Conservation (phyloP, 2,329 filamentous ascomycete genomes). For the Tolypocladium sp. region DNA sequence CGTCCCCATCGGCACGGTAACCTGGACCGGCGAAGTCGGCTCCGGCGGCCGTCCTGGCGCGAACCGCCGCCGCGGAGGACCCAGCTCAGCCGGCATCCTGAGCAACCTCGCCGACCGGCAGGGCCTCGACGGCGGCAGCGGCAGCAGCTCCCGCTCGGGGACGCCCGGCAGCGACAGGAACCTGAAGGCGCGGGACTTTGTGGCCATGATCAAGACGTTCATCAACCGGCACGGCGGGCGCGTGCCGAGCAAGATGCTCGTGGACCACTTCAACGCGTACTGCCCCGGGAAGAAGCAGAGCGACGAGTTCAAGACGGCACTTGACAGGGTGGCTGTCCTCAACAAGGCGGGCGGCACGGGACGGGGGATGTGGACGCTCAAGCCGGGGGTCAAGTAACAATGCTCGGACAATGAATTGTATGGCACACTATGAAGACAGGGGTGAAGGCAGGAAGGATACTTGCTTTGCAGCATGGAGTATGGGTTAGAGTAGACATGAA, state of each 20-base stretch:
- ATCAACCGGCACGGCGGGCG: constrained; percentile 68
- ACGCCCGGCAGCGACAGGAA: constrained; percentile 30
- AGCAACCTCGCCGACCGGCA: constrained; percentile 50
- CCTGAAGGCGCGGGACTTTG: constrained; percentile 52
- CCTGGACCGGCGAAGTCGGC: constrained; percentile 85
- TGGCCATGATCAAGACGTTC: constrained; percentile 67
- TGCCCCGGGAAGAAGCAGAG: constrained; percentile 58
- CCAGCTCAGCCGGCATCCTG: constrained; percentile 45
- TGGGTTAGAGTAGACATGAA: neutral
- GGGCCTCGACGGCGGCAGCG: constrained; percentile 33
- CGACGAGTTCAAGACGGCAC: constrained; percentile 71
- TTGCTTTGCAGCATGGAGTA: neutral
- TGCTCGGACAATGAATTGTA: neutral
- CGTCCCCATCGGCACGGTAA: constrained; percentile 75
- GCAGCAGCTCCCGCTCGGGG: constrained; percentile 35
- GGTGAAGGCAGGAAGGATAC: neutral
- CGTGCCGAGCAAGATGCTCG: constrained; percentile 74
- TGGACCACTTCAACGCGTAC: constrained; percentile 81
- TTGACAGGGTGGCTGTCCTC: constrained; percentile 67
- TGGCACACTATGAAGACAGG: neutral
- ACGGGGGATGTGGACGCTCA: constrained; percentile 45
- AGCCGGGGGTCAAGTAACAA: constrained; percentile 18
- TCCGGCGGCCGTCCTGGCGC: constrained; percentile 62
- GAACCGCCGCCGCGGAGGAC: constrained; percentile 40
- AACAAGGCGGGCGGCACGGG: constrained; percentile 47